Evolutionary conservation across 257 asterid species (phyloP).

Genomic region (Dorcoceras hygrometricum): DNA sequence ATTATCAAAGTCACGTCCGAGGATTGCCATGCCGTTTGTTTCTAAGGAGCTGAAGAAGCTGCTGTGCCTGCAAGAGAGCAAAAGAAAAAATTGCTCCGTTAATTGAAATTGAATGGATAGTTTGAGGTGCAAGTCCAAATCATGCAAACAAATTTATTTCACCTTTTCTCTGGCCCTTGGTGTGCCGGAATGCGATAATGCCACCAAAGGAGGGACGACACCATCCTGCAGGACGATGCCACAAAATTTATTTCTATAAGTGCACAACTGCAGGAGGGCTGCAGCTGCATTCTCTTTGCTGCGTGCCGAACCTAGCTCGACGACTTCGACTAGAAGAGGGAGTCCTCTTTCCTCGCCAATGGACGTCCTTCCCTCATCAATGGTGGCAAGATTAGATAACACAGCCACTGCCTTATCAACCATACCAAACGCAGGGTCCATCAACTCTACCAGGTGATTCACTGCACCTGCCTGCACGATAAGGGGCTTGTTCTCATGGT

Average conservation of each 20-base stretch:
- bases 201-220: conserved; percentile 80
- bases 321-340: conserved; percentile 78
- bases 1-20: conserved; percentile 35
- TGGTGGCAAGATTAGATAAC: conserved; percentile 72
- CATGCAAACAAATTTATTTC: not conserved
- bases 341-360: conserved; percentile 71
- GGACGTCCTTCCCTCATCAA: conserved; percentile 61
- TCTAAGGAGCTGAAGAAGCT: conserved; percentile 66
- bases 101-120: not conserved
- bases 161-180: conserved; percentile 87
- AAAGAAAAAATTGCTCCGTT: not conserved
- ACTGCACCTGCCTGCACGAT: conserved; percentile 87
- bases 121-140: not conserved
- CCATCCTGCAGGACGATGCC: conserved; percentile 73
- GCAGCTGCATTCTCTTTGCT: conserved; percentile 97
- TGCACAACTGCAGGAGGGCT: conserved; percentile 77
- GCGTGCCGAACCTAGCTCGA: conserved; percentile 79
- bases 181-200: conserved; percentile 74
- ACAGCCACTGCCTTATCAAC: conserved; percentile 88
- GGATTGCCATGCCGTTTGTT: conserved; percentile 71
- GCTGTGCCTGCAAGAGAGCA: conserved; percentile 61
- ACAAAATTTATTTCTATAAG: conserved; percentile 59
- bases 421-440: conserved; percentile 92
- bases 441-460: conserved; percentile 70
- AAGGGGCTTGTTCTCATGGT: conserved; percentile 60